Conservation (phyloP, 2,329 filamentous ascomycete species). For the Coleophoma cylindrospora region DNA sequence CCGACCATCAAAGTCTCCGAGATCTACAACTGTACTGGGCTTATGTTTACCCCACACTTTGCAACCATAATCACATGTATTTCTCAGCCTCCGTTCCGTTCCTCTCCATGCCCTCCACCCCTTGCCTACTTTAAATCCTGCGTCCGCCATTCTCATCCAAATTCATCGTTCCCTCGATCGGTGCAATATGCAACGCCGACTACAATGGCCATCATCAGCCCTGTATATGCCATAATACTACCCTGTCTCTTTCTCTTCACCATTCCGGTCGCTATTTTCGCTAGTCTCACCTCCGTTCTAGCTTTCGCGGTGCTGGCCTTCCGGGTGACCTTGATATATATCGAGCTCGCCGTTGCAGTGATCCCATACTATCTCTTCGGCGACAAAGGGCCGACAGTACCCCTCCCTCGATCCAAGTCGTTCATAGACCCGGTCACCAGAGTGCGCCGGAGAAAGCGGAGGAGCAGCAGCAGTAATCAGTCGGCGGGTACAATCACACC, state of each 20-base stretch:
- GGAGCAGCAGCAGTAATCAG: slow-evolving; percentile 23
- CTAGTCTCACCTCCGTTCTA: slow-evolving; percentile 56
- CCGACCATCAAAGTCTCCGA: neutral
- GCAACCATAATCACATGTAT: slow-evolving; percentile 5
- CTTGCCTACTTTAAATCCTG: neutral
- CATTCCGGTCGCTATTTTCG: slow-evolving; percentile 57
- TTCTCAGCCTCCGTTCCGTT: neutral
- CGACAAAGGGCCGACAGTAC: neutral
- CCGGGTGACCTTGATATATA: slow-evolving; percentile 55
- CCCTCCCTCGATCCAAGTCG: slow-evolving; percentile 1
- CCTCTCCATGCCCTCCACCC: neutral
- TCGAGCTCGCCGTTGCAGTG: slow-evolving; percentile 55
- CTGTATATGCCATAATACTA: slow-evolving; percentile 50
- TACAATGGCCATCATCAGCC: slow-evolving; percentile 48
- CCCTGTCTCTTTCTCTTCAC: slow-evolving; percentile 60
- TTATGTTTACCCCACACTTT: neutral
- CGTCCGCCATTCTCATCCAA: neutral
- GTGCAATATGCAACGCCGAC: slow-evolving; percentile 2
- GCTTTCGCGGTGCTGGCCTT: slow-evolving; percentile 57
- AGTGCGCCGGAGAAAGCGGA: slow-evolving; percentile 14
- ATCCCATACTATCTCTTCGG: slow-evolving; percentile 47
- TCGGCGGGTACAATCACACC: slow-evolving; percentile 23
- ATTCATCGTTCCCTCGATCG: neutral
- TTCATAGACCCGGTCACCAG: slow-evolving; percentile 3
- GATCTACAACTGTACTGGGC: too few species aligned